Conservation (phyloP, 495 filamentous ascomycete species). For the Cenococcum geophilum region DNA sequence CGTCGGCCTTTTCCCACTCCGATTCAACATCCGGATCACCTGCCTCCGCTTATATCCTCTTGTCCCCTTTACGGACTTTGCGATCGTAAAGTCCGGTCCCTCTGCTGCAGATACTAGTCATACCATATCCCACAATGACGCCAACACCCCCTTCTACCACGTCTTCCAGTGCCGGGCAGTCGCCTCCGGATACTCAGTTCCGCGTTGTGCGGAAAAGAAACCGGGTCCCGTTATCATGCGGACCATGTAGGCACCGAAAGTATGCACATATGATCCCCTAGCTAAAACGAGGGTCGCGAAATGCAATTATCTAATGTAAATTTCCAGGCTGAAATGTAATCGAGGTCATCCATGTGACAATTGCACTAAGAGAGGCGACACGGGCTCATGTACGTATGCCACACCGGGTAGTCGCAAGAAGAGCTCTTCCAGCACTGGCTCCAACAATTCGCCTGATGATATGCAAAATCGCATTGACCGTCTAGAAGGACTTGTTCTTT, state of each 20-base stretch:
- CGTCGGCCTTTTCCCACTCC: conserved; percentile 10
- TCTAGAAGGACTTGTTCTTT: conserved; percentile 88
- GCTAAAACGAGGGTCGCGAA: background rate
- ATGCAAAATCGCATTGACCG: conserved; percentile 99
- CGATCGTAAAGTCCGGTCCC: conserved; percentile 25
- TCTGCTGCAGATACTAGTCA: conserved; percentile 9
- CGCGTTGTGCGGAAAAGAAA: conserved; percentile 92
- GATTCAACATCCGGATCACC: conserved; percentile 4
- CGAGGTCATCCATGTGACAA: conserved; percentile 90
- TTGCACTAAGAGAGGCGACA: conserved; percentile 82
- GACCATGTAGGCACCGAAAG: conserved; percentile 91
- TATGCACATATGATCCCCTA: conserved; percentile 44
- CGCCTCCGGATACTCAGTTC: conserved; percentile 82
- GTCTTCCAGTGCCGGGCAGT: conserved; percentile 68
- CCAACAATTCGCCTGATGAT: conserved; percentile 71
- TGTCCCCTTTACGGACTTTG: conserved; percentile 23
- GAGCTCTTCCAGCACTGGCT: conserved; percentile 54
- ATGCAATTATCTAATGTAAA: conserved; percentile 4
- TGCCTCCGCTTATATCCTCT: conserved; percentile 5
- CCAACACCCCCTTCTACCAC: conserved; percentile 88
- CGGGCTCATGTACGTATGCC: conserved; percentile 83
- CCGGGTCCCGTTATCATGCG: conserved; percentile 88
- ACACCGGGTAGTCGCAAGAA: conserved; percentile 70
- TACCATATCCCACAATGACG: conserved; percentile 51
- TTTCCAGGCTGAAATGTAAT: conserved; percentile 80